Evolutionary conservation across 2,329 filamentous ascomycete species (phyloP), one percentile per base, ranked within the genome.

Genomic region (Curvularia spicifera): DNA sequence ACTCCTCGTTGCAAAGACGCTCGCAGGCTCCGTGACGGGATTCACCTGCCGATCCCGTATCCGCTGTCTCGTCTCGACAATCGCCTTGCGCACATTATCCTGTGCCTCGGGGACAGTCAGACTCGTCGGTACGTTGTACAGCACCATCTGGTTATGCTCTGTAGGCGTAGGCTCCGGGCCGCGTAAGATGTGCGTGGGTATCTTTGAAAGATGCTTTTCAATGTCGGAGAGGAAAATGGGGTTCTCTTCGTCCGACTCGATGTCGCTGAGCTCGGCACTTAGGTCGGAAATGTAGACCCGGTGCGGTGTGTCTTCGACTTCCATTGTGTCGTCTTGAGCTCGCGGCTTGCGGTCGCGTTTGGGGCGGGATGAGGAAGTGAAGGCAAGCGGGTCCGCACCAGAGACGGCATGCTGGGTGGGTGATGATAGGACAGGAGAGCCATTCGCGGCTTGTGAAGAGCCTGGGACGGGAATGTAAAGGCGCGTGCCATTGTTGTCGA

Each of bases 201-300:
- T 89, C 57, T 85, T 83, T 61, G 83, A 84, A 51, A 98, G 83
- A 72, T 91, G 89, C 78, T 90, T 91, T 73, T 94, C 89, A 53
- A 98, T 90, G 73, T 96, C 91, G 0, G 92, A 88, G 0, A 96
- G 84, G 80, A 97, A 93, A 71, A 93, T 83, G 46, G 96, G 84
- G 65, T 81, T 84, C 65, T 85, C 84, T 22, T 85, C 81, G 60
- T 84, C 82, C 55, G 87, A 83, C 59, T 90, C 86, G 28, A 84
- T 80, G 64, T 89, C 87, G 13, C 89, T 89, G 46, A 98, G 85
- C 78, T 98, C 94, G 68, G 90, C 90, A 73, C 96, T 93, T 9
- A 99, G 83, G 77, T 96, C 88, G 81, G 93, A 89, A 68, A 99
- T 93, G 82, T 95, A 97, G 59, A 97, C 87, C 72, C 90, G 91